A percentile compares a stretch with the other conserved stretches of the same genome.
Evolutionary conservation across 2,329 filamentous ascomycete genomes (phyloP).

Genomic region (Lasiodiplodia theobromae): DNA sequence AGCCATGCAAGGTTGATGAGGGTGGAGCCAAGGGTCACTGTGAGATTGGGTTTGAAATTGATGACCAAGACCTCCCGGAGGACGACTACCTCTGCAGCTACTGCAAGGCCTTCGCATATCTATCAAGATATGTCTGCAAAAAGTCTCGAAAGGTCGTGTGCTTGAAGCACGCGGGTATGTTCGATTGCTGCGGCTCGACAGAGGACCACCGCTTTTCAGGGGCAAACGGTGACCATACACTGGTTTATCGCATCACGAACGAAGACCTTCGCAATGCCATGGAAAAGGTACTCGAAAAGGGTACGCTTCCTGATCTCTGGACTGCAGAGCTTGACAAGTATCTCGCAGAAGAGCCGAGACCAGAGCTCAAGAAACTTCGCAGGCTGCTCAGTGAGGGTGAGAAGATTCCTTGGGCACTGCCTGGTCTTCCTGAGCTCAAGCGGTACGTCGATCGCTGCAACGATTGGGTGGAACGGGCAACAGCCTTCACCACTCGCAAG

Average conservation of each 20-base stretch:
- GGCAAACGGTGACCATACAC: conserved; percentile 65
- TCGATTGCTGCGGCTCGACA: conserved; percentile 78
- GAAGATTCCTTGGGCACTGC: conserved; percentile 89
- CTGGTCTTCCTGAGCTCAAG: conserved; percentile 80
- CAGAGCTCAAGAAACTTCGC: conserved; percentile 85
- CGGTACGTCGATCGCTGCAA: conserved; percentile 95
- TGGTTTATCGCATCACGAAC: conserved; percentile 79
- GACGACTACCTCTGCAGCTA: conserved; percentile 91
- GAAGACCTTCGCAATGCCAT: conserved; percentile 71
- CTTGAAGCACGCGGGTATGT: conserved; percentile 78
- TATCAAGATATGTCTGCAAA: conserved; percentile 87
- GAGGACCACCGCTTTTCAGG: conserved; percentile 71
- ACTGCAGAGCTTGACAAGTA: conserved; percentile 86
- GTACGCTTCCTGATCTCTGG: conserved; percentile 85
- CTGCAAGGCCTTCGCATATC: conserved; percentile 91
- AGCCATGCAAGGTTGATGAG: conserved; percentile 23
- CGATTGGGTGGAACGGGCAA: conserved; percentile 97
- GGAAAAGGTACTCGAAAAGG: conserved; percentile 84
- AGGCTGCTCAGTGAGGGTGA: conserved; percentile 90
- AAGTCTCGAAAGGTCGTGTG: conserved; percentile 84
- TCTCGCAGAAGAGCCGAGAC: conserved; percentile 82
- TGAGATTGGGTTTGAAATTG: conserved; percentile 42
- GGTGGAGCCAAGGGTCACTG: conserved; percentile 37
- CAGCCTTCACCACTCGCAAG: conserved; percentile 94
- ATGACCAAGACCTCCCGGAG: conserved; percentile 78